A percentile compares a stretch with the other conserved stretches of the same genome.
phyloP scores from a whole-genome alignment of 768 basidiomycete genomes.

The Fomitopsis serialis region DNA sequence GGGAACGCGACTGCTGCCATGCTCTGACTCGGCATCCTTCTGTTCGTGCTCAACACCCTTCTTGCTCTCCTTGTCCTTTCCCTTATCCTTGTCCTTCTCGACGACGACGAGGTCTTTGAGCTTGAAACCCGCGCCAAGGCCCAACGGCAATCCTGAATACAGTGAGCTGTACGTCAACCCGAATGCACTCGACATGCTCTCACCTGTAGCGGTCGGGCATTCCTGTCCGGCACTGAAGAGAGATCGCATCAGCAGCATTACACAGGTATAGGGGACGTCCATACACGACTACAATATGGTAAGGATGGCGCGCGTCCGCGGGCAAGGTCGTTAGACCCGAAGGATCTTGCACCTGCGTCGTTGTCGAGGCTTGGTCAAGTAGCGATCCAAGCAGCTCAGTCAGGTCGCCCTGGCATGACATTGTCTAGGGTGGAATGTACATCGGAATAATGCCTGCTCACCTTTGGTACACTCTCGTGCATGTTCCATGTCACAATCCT shows the following conservation, averaged over 20 bases:
- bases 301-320: constrained; percentile 54
- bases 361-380: constrained; percentile 31
- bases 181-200: neutral
- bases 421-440: neutral
- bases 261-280: constrained; percentile 18
- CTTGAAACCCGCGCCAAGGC: constrained; percentile 72
- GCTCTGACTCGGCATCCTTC: neutral
- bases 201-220: constrained; percentile 77
- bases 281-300: constrained; percentile 76
- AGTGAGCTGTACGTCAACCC: constrained; percentile 1
- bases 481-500: constrained; percentile 80
- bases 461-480: constrained; percentile 80
- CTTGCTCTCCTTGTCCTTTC: neutral
- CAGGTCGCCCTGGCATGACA: constrained; percentile 54
- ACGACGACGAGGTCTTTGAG: constrained; percentile 43
- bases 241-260: constrained; percentile 14
- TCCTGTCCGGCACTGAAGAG: constrained; percentile 63
- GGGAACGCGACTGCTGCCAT: neutral
- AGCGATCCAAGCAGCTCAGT: constrained; percentile 66
- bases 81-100: constrained; percentile 28
- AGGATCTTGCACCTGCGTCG: constrained; percentile 13
- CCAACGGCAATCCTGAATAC: constrained; percentile 65
- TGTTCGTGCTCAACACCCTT: neutral
- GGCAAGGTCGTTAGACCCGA: constrained; percentile 44
- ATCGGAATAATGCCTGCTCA: constrained; percentile 16